A percentile compares a stretch with the other conserved stretches of the same genome.
These are phyloP conservation scores for Zhuliangozyma parablackwelliae DNA, from an alignment of 1,139 yeast species.

Conservation along the genomic window DNA sequence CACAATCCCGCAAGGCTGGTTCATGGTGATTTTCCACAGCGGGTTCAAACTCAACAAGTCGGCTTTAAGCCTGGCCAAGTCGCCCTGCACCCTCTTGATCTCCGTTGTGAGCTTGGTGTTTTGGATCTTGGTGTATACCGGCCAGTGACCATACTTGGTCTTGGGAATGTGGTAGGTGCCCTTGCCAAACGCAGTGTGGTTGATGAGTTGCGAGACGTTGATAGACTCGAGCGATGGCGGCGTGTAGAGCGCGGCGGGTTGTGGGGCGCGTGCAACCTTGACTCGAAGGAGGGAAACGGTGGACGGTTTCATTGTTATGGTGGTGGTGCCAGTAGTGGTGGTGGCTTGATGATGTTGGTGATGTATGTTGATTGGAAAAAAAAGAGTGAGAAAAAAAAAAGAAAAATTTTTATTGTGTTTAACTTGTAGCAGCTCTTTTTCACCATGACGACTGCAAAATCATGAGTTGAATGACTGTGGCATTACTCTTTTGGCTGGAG, in stretches of 20 bases:
- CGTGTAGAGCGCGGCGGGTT: conserved; percentile 16
- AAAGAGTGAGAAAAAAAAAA: too few relatives aligned
- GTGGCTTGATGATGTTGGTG: too few relatives aligned
- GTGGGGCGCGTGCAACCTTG: conserved; percentile 4
- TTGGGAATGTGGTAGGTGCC: conserved; percentile 48
- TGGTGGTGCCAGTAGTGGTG: too few relatives aligned
- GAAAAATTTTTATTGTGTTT: too few relatives aligned
- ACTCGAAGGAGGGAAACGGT: too few relatives aligned
- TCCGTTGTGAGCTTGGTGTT: conserved; percentile 57
- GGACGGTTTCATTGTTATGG: too few relatives aligned
- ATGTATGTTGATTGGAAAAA: too few relatives aligned
- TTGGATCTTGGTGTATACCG: conserved; percentile 59
- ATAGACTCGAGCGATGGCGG: conserved; percentile 20
- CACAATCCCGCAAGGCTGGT: conserved; percentile 34
- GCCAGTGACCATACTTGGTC: conserved; percentile 60
- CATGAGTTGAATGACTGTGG: too few relatives aligned
- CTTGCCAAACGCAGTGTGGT: conserved; percentile 39
- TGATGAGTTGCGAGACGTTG: too few relatives aligned
- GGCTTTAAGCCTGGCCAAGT: conserved; percentile 50
- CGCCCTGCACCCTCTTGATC: conserved; percentile 61
- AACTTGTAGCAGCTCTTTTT: too few relatives aligned
- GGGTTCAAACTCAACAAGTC: conserved; percentile 52
- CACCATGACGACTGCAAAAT: too few relatives aligned
- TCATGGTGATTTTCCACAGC: conserved; percentile 37
- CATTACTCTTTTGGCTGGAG: too few relatives aligned